Evolutionary conservation across 2,329 filamentous ascomycete genomes (phyloP).

Genomic region (Chalaropsis ovoidea): DNA sequence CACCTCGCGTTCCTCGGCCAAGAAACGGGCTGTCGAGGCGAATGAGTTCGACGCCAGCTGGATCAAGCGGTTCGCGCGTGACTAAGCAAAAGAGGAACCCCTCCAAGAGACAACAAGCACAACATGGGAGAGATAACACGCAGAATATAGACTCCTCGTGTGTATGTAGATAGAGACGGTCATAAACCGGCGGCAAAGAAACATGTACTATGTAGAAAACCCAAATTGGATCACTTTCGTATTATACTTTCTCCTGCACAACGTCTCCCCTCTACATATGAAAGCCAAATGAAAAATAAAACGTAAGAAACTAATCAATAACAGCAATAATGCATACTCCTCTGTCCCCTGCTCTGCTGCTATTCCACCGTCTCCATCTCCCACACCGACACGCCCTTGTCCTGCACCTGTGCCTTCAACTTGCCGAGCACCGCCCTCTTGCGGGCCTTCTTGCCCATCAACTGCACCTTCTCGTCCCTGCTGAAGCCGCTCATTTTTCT

Average conservation of each 20-base stretch:
- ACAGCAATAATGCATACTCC: conserved; percentile 1
- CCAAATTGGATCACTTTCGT: not conserved
- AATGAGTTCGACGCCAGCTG: conserved; percentile 38
- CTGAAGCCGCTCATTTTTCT: conserved; percentile 55
- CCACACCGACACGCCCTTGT: conserved; percentile 43
- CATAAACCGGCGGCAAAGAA: not conserved
- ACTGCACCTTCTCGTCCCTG: conserved; percentile 46
- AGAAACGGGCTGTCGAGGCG: conserved; percentile 39
- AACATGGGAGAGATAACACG: no score
- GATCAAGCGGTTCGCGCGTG: conserved; percentile 40
- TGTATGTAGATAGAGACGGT: no score
- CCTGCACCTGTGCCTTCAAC: conserved; percentile 41
- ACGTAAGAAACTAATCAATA: not conserved
- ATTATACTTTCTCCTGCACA: not conserved
- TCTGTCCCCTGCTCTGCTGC: conserved; percentile 18
- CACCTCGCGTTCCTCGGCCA: conserved; percentile 9
- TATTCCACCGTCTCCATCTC: conserved; percentile 42
- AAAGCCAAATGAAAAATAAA: not conserved
- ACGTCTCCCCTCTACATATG: not conserved
- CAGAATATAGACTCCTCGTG: no score
- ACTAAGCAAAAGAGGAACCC: not conserved
- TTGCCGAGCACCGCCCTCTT: conserved; percentile 45
- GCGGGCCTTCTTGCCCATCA: conserved; percentile 46
- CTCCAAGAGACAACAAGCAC: no score
- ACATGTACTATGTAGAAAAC: not conserved